A percentile compares a stretch with the other conserved stretches of the same genome.
These are phyloP conservation scores for Capronia americana DNA, from an alignment of 2,329 filamentous ascomycete genomes.

Conservation along the genomic window DNA sequence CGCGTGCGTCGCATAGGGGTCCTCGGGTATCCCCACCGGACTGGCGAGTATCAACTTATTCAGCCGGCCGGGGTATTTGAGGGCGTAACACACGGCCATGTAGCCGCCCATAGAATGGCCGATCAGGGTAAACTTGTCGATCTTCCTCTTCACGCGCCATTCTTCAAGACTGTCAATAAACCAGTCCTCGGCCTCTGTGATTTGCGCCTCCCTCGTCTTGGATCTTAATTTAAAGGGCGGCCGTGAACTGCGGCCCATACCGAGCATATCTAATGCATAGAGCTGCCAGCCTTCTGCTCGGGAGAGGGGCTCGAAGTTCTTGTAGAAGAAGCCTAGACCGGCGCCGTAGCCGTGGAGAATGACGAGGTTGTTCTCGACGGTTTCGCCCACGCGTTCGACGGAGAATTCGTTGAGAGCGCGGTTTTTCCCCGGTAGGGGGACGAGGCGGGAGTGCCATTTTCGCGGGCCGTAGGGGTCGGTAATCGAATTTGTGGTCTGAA, in stretches of 20 bases:
- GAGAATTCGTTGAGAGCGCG: slow-evolving; percentile 92
- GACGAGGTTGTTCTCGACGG: slow-evolving; percentile 83
- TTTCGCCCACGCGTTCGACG: slow-evolving; percentile 79
- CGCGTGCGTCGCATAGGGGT: slow-evolving; percentile 84
- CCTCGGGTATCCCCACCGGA: slow-evolving; percentile 91
- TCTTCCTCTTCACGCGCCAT: slow-evolving; percentile 85
- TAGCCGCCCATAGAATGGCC: slow-evolving; percentile 96
- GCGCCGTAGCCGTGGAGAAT: slow-evolving; percentile 98
- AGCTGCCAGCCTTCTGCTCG: slow-evolving; percentile 82
- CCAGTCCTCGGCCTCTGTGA: slow-evolving; percentile 89
- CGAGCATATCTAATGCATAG: slow-evolving; percentile 91
- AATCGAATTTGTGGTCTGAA: slow-evolving; percentile 54
- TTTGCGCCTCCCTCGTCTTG: slow-evolving; percentile 79
- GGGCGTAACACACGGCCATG: slow-evolving; percentile 89
- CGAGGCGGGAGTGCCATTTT: slow-evolving; percentile 84
- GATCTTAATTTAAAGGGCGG: slow-evolving; percentile 84
- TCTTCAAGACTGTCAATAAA: slow-evolving; percentile 96
- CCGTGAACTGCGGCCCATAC: slow-evolving; percentile 87
- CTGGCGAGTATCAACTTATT: slow-evolving; percentile 97
- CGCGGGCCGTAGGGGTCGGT: slow-evolving; percentile 84
- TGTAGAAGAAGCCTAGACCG: slow-evolving; percentile 96
- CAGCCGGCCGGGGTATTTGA: slow-evolving; percentile 92
- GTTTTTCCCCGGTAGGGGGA: slow-evolving; percentile 82
- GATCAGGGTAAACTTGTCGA: slow-evolving; percentile 90
- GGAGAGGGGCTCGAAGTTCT: slow-evolving; percentile 90